Evolutionary conservation across 1,139 yeast genomes (phyloP), one percentile per base, ranked within the genome.

Genomic region (Hemisphaericaspora lyxosophila): DNA sequence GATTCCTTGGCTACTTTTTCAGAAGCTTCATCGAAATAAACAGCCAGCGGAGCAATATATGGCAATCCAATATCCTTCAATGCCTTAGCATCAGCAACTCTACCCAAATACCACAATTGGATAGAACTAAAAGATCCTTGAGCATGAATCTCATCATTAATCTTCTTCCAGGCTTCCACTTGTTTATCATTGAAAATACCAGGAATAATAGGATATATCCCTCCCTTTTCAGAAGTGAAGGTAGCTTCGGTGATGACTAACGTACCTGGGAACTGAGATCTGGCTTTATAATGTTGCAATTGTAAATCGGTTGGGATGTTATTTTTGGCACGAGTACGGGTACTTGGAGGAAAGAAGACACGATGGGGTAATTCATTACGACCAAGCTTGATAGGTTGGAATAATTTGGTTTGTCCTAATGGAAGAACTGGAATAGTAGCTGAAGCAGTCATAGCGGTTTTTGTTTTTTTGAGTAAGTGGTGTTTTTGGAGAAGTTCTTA

Each of bases 61-160:
- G 47, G 51, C 27, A 47, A 41, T 4, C 68, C 68, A 27, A 42
- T 41, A 31, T 53, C 49, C 36, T 73, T 72, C 48, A 73, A 52
- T 20, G 57, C 48, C 6, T 49, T 59, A 9, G 80, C 70, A 41
- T 52, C 63, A 7, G 75, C 76, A 26, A 62, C 64, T 53, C 84
- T 67, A 36, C 87, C 87, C 36, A 78, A 52, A 29, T 62, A 67
- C 82, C 83, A 80, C 29, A 83, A 50, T 59, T 83, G 90, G 26
- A 69, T 48, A 41, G 73, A 65, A 14, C 74, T 57, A 42, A 54
- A 69, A 0, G 84, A 70, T 20, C 73, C 67, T 48, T 80, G 72
- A 35, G 59, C 66, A 48, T 80, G 85, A 31, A 80, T 70, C 11
- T 57, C 64, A 17, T 69, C 67, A 37, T 63, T 59, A 39, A 80